Evolutionary conservation across 2,329 filamentous ascomycete genomes (phyloP), one percentile per base, ranked within the genome.

Genomic region (Paecilomyces sp.): DNA sequence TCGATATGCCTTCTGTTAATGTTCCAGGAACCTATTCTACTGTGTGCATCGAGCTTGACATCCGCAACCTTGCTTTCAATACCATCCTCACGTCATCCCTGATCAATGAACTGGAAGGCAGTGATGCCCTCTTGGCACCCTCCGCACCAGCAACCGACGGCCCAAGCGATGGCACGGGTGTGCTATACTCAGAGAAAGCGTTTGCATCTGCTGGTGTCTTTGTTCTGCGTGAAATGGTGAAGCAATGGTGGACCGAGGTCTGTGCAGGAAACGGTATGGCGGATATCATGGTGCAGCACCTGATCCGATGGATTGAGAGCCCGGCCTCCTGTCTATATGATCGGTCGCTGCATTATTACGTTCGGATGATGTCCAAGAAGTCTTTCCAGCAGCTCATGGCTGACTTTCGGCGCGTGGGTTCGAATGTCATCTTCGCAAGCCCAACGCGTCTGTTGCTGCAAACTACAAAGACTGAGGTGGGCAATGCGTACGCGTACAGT

Each of bases 331-430:
- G 93, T 76, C 87, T 99, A 60, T 99, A 97, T 71, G 95, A 99
- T 75, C 87, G 90, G 3, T 91, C 92, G 5, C 77, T 99, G 64
- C 92, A 97, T 71, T 94, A 96, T 79, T 97, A 99, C 70, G 92
- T 99, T 58, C 93, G 97, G 74, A 94, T 97, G 86, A 95, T 99
- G 89, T 96, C 92, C 34, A 89, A 91, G 65, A 99, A 99, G 74
- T 94, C 95, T 0, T 90, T 99, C 65, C 90, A 97, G 70, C 93
- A 97, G 75, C 84, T 99, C 36, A 96, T 99, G 89, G 90, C 88
- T 0, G 94, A 99, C 71, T 99, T 99, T 78, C 87, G 92, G 61
- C 88, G 93, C 11, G 93, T 99, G 1, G 94, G 94, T 1, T 97
- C 92, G 0, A 91, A 97, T 66, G 88, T 99, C 24, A 85, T 99